A percentile compares a stretch with the other conserved stretches of the same genome.
Evolutionary conservation across 75 land plant genomes (phyloP).

Genomic region (Sequoia sempervirens): DNA sequence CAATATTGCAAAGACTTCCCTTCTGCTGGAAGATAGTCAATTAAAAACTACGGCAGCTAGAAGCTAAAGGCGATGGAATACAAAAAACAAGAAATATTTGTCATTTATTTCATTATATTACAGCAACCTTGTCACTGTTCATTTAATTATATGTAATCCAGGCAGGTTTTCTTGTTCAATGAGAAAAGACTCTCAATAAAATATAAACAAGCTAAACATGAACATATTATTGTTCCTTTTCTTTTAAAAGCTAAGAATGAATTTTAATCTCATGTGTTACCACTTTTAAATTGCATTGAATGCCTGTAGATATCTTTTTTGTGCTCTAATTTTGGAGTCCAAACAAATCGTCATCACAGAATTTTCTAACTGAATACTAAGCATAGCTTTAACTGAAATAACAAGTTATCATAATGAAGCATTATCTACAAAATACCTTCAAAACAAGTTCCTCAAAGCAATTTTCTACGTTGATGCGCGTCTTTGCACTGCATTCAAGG

Average conservation of each 20-base stretch:
- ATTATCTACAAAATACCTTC: constrained; percentile 49
- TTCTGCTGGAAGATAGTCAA: neutral
- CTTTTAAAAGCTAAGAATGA: neutral
- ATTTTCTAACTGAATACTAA: neutral
- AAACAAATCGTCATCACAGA: neutral
- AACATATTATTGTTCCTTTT: neutral
- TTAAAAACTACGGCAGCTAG: neutral
- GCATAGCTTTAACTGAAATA: neutral
- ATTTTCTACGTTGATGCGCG: constrained; percentile 80
- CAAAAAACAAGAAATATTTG: neutral
- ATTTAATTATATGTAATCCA: neutral
- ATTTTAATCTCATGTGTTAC: neutral
- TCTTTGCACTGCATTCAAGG: constrained; percentile 93
- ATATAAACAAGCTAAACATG: neutral
- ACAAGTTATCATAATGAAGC: neutral
- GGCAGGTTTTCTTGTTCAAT: neutral
- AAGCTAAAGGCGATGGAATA: neutral
- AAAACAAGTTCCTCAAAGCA: constrained; percentile 87
- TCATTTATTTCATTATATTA: neutral
- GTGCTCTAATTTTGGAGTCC: neutral
- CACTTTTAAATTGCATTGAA: neutral
- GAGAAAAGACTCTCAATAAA: neutral
- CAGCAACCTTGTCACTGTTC: neutral
- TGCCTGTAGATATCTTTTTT: neutral
- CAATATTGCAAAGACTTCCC: neutral